Percentiles rank a stretch among this genome's conserved stretches.
These are phyloP conservation scores for Herpetomonas samuelpessoai DNA, from an alignment of 208 protist genomes.

Conservation along the genomic window DNA sequence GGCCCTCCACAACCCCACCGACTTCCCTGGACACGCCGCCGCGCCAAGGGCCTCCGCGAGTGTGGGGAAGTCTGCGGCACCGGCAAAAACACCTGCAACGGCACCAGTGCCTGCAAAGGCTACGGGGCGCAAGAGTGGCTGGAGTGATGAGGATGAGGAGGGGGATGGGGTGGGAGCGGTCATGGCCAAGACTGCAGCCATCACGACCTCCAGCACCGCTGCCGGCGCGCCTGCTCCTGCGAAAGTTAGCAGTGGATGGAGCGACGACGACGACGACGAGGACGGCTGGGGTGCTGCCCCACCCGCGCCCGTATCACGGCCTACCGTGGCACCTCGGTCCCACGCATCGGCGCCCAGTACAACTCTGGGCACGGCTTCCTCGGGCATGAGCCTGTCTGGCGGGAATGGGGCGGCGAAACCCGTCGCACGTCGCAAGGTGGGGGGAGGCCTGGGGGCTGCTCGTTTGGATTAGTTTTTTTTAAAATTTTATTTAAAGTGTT, in stretches of 20 bases:
- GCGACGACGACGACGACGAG: conserved; percentile 14
- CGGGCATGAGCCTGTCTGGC: background rate
- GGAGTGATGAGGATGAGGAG: conserved; percentile 13
- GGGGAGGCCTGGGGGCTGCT: conserved; percentile 50
- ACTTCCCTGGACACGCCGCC: no score
- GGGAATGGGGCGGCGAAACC: conserved; percentile 43
- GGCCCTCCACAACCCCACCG: no score
- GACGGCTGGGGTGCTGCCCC: conserved; percentile 3
- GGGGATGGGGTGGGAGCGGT: no score
- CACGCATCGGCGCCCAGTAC: conserved; percentile 3
- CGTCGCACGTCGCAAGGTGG: conserved; percentile 28
- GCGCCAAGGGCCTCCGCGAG: no score
- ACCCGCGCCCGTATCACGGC: no score
- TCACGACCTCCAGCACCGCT: background rate
- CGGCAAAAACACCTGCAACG: no score
- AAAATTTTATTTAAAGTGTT: no score
- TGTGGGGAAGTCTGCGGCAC: no score
- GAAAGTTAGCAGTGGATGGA: background rate
- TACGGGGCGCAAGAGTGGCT: background rate
- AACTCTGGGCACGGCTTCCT: background rate
- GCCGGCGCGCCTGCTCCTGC: background rate
- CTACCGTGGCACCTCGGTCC: background rate
- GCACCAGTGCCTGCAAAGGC: background rate
- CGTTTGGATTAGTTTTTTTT: conserved; percentile 36
- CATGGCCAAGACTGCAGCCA: background rate